Evolutionary conservation across 2,329 filamentous ascomycete genomes (phyloP).

Genomic region (Sporothrix brasiliensis): DNA sequence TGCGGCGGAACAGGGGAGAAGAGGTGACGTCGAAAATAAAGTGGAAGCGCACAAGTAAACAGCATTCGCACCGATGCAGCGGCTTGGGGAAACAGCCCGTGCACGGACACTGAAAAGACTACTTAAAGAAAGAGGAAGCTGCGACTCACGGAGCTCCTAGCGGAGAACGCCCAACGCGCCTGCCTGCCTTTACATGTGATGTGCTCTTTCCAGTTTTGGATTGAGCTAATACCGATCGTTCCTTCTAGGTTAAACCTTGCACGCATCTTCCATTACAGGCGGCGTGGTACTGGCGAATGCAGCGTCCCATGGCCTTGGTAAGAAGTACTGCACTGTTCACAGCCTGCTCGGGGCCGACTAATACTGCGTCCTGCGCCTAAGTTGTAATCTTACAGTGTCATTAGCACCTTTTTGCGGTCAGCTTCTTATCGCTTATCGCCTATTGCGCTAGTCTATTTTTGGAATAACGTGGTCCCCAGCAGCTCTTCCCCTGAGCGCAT

Average conservation of each 20-base stretch:
- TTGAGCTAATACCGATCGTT: background rate
- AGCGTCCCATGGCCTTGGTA: background rate
- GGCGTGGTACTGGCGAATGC: background rate
- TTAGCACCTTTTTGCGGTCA: background rate
- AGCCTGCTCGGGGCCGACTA: too few relatives aligned
- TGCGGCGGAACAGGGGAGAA: background rate
- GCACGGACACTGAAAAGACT: background rate
- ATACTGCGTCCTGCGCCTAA: too few relatives aligned
- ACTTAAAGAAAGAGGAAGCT: background rate
- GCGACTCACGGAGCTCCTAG: background rate
- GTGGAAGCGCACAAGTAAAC: background rate
- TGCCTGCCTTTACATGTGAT: background rate
- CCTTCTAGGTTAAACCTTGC: constrained; percentile 3
- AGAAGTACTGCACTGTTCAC: background rate
- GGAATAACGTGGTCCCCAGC: background rate
- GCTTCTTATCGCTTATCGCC: constrained; percentile 12
- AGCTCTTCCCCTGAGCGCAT: constrained; percentile 22
- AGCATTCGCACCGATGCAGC: background rate
- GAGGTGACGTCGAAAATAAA: constrained; percentile 9
- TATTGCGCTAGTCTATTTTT: background rate
- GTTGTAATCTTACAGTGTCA: too few relatives aligned
- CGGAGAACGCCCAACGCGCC: background rate
- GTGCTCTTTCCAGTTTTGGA: background rate
- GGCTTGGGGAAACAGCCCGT: background rate
- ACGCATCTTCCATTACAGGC: constrained; percentile 1